A percentile compares a stretch with the other conserved stretches of the same genome.
Conservation (phyloP, 2,329 filamentous ascomycete species). For the Arthroderma sp. region DNA sequence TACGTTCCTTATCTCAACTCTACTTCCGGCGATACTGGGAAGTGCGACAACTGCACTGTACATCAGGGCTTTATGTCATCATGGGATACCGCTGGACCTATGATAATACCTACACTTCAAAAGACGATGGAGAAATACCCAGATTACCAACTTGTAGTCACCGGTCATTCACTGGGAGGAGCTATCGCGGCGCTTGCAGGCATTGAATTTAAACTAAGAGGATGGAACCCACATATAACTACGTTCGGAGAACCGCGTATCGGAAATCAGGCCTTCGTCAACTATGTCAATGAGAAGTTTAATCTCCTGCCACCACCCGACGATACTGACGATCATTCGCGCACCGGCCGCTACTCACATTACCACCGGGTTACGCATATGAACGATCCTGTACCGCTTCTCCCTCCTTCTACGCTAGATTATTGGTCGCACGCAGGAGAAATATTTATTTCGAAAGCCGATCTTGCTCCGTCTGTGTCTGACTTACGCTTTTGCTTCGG, state of each 20-base stretch:
- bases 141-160: constrained; percentile 59
- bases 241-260: constrained; percentile 80
- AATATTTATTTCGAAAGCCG: constrained; percentile 63
- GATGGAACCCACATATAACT: constrained; percentile 64
- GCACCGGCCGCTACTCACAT: constrained; percentile 11
- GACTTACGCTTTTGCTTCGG: constrained; percentile 65
- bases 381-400: constrained; percentile 75
- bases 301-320: constrained; percentile 13
- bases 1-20: constrained; percentile 64
- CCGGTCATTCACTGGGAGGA: constrained; percentile 86
- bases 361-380: constrained; percentile 76
- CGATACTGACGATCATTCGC: constrained; percentile 3
- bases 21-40: constrained; percentile 25
- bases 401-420: constrained; percentile 79
- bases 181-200: constrained; percentile 80
- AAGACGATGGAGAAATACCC: constrained; percentile 49
- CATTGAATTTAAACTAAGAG: constrained; percentile 65
- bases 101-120: constrained; percentile 55
- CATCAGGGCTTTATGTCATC: constrained; percentile 80
- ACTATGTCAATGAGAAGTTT: constrained; percentile 44
- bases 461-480: constrained; percentile 51
- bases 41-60: constrained; percentile 78
- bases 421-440: constrained; percentile 77
- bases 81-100: constrained; percentile 61
- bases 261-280: constrained; percentile 41